A percentile compares a stretch with the other conserved stretches of the same genome.
These are phyloP conservation scores for Mycena haematopus DNA, from an alignment of 768 basidiomycete species.

Conservation along the genomic window DNA sequence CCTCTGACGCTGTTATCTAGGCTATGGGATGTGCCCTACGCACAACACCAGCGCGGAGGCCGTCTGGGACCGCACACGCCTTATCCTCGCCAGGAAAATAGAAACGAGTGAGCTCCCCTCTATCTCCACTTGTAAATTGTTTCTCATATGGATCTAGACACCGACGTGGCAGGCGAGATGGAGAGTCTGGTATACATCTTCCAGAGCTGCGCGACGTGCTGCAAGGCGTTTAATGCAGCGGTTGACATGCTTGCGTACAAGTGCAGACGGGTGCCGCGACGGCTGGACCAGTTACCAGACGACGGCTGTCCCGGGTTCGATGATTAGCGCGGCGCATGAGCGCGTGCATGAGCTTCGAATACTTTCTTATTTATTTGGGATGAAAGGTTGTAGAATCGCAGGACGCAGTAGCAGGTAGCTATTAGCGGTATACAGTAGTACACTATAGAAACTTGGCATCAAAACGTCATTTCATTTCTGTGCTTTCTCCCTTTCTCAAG, in stretches of 20 bases:
- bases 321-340: neutral
- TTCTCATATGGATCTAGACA: slow-evolving; percentile 45
- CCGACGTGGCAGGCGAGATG: slow-evolving; percentile 76
- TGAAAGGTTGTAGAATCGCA: no score
- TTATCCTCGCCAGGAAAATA: slow-evolving; percentile 50
- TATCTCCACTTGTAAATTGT: neutral
- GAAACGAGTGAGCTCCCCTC: slow-evolving; percentile 53
- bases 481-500: neutral
- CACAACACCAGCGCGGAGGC: slow-evolving; percentile 53
- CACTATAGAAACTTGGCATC: no score
- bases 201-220: slow-evolving; percentile 56
- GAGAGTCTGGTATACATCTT: slow-evolving; percentile 52
- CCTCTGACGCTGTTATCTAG: slow-evolving; percentile 35
- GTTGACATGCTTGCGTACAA: slow-evolving; percentile 79
- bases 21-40: slow-evolving; percentile 64
- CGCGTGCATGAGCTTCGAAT: neutral
- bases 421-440: no score
- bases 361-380: no score
- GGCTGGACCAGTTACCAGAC: slow-evolving; percentile 53
- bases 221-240: slow-evolving; percentile 67
- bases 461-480: no score
- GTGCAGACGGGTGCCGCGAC: slow-evolving; percentile 58
- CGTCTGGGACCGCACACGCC: slow-evolving; percentile 60
- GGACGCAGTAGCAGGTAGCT: no score
- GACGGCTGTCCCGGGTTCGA: slow-evolving; percentile 31